Conservation (phyloP, 1,284 basidiomycete species). For the Ceratobasidium sp. region DNA sequence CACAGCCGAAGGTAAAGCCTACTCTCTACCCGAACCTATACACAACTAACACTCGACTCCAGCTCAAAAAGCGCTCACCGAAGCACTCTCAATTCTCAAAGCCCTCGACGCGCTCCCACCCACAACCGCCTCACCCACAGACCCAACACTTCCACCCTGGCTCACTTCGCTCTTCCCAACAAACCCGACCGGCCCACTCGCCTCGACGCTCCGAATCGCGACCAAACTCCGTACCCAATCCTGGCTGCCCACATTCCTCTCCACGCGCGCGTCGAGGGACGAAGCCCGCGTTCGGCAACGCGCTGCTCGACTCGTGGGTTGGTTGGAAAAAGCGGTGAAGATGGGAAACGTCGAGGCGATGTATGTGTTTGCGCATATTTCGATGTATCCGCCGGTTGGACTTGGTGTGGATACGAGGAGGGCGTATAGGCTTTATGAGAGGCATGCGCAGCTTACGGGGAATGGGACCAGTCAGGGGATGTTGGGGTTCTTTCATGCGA, state of each 20-base stretch:
- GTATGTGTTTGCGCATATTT: constrained; percentile 77
- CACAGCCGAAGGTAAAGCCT: neutral
- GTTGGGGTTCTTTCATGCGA: constrained; percentile 88
- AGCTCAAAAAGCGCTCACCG: constrained; percentile 33
- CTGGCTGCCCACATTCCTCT: constrained; percentile 64
- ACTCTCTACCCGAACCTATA: neutral
- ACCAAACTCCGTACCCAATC: constrained; percentile 71
- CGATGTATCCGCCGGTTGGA: constrained; percentile 57
- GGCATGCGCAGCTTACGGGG: constrained; percentile 76
- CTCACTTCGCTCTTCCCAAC: constrained; percentile 72
- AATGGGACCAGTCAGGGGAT: constrained; percentile 88
- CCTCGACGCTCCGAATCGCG: constrained; percentile 73
- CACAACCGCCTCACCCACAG: constrained; percentile 15
- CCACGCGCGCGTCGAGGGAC: constrained; percentile 53
- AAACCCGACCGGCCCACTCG: constrained; percentile 73
- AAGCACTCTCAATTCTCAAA: constrained; percentile 36
- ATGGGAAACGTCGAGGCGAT: constrained; percentile 84
- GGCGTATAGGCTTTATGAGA: constrained; percentile 72
- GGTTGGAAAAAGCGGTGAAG: constrained; percentile 83
- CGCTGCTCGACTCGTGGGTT: constrained; percentile 65
- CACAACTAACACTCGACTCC: neutral
- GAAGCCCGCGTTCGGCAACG: constrained; percentile 47
- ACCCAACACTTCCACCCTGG: constrained; percentile 57
- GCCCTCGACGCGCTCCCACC: constrained; percentile 37
- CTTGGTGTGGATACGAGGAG: constrained; percentile 72